Evolutionary conservation across 148 eudicot genomes (phyloP), one percentile per base, ranked within the genome.

Genomic region (Camellia sinensis): DNA sequence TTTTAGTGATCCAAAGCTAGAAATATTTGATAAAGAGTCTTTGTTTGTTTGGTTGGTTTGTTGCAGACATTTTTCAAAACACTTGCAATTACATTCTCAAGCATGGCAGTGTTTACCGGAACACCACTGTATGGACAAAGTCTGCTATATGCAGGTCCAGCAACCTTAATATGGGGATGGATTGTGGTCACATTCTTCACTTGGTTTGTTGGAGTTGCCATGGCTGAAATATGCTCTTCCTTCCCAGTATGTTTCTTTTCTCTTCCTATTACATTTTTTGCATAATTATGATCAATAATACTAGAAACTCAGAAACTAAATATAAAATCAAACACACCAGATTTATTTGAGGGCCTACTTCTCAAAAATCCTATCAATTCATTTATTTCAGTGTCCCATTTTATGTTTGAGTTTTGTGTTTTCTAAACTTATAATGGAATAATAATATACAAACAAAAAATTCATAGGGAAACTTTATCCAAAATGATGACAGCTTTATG

Each of bases 141-240:
- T 65, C 22, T 90, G 40, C 87, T 83, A 21, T 90, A 90, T 84
- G 87, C 87, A 21, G 92, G 92, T 0, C 92, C 92, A 2, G 90
- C 92, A 45, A 80, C 86, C 81, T 85, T 90, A 29, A 89, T 88
- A 14, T 90, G 92, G 92, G 92, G 92, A 67, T 90, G 92, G 92
- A 82, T 88, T 40, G 83, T 88, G 4, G 92, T 90, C 45, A 86
- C 89, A 3, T 90, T 90, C 84, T 90, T 88, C 84, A 88, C 91
- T 64, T 82, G 85, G 68, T 88, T 90, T 80, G 91, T 88, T 74
- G 91, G 91, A 15, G 71, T 88, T 80, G 91, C 92, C 69, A 90
- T 90, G 92, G 85, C 92, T 46, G 92, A 90, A 78, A 90, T 90
- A 41, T 90, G 92, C 83, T 90, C 92, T 76, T 90, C 92, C 46